Conservation (phyloP, 768 basidiomycete species). For the Termitomyces sp. region DNA sequence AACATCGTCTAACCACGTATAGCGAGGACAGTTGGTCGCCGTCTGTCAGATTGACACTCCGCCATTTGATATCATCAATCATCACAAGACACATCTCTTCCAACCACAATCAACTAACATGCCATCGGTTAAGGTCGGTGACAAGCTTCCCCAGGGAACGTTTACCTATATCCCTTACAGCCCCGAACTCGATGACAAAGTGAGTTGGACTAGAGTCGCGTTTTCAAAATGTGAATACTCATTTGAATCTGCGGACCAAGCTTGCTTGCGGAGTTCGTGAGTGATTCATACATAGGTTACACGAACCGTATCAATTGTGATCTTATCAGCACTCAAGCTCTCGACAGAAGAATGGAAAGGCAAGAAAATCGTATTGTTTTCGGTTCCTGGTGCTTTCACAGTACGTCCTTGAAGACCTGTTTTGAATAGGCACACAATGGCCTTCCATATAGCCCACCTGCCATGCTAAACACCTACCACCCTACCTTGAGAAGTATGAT, state of each 20-base stretch:
- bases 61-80: neutral
- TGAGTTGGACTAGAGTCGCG: conserved; percentile 24
- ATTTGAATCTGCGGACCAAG: conserved; percentile 22
- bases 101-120: conserved; percentile 3
- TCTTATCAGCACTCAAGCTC: conserved; percentile 41
- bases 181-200: conserved; percentile 55
- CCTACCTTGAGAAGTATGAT: conserved; percentile 64
- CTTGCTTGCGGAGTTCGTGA: conserved; percentile 59
- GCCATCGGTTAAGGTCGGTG: conserved; percentile 29
- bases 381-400: conserved; percentile 80
- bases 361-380: conserved; percentile 75
- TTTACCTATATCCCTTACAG: conserved; percentile 54
- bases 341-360: conserved; percentile 65
- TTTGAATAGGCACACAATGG: neutral
- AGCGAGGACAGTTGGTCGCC: neutral
- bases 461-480: conserved; percentile 54
- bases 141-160: conserved; percentile 31
- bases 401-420: conserved; percentile 30
- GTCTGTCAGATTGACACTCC: neutral
- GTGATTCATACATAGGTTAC: conserved; percentile 19
- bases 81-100: neutral
- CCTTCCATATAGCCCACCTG: conserved; percentile 50
- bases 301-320: neutral
- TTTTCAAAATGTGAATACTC: neutral
- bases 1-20: neutral